These are phyloP conservation scores for Sporothrix sp. DNA, from an alignment of 2,329 filamentous ascomycete species.

Conservation along the genomic window DNA sequence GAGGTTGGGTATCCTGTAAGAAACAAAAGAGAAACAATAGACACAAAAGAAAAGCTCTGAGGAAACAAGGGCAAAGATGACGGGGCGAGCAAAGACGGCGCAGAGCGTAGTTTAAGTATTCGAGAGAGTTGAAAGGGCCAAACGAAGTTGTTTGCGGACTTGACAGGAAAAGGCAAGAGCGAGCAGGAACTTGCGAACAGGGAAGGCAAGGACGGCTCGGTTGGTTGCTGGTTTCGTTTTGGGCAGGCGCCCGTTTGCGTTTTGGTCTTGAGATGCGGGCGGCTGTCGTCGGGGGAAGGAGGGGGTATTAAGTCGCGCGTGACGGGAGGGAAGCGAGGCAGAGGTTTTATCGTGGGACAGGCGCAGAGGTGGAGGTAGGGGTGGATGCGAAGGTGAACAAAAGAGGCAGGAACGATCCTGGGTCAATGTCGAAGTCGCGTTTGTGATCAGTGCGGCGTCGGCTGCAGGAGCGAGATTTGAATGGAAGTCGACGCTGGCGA, in stretches of 20 bases:
- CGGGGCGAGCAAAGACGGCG: not conserved
- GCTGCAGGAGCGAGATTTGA: constrained; percentile 11
- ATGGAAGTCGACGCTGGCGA: constrained; percentile 11
- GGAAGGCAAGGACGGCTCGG: constrained; percentile 4
- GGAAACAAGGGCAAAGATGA: too few species aligned
- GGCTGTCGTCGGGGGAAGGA: not conserved
- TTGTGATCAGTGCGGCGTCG: constrained; percentile 7
- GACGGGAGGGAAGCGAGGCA: not conserved
- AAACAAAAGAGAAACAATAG: too few species aligned
- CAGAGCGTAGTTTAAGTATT: not conserved
- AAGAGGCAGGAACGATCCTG: not conserved
- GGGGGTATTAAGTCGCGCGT: not conserved
- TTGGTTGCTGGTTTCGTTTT: not conserved
- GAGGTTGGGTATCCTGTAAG: too few species aligned
- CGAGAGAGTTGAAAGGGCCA: not conserved
- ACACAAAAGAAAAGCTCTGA: too few species aligned
- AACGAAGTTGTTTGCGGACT: not conserved
- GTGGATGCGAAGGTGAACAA: constrained; percentile 5
- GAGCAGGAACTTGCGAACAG: not conserved
- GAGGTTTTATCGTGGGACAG: not conserved
- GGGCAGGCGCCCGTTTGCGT: constrained; percentile 1
- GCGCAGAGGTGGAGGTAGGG: not conserved
- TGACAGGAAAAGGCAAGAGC: not conserved
- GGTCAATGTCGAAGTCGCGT: not conserved
- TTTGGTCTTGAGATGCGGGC: not conserved